Evolutionary conservation across 2,329 filamentous ascomycete species (phyloP).

Genomic region (Aspergillus floridensis): DNA sequence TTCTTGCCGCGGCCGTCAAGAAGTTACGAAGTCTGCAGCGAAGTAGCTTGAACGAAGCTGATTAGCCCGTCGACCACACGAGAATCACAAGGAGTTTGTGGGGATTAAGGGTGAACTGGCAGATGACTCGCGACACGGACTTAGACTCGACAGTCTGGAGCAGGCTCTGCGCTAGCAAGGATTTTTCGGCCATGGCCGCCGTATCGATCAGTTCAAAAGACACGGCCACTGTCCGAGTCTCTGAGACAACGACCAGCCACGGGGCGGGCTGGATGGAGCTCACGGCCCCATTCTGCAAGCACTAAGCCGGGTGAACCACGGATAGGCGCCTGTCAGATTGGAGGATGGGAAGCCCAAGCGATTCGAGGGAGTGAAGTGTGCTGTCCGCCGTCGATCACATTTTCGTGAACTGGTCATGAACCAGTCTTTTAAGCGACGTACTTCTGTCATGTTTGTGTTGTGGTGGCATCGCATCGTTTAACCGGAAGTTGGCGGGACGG

Average conservation of each 20-base stretch:
- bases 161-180: neutral
- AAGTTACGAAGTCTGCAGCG: neutral
- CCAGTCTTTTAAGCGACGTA: neutral
- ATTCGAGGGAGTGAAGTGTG: neutral
- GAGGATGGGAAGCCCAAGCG: neutral
- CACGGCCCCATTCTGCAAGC: neutral
- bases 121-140: neutral
- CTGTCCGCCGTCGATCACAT: neutral
- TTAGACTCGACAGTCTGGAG: neutral
- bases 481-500: neutral
- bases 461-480: neutral
- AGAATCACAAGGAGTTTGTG: neutral
- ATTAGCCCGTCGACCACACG: neutral
- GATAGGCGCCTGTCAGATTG: neutral
- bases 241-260: neutral
- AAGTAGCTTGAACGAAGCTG: neutral
- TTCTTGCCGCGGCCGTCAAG: neutral
- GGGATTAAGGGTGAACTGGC: neutral
- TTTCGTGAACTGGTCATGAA: neutral
- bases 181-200: neutral
- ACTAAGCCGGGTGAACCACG: neutral
- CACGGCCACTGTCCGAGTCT: neutral
- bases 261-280: slow-evolving; percentile 3
- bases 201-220: neutral
- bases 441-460: neutral